Base-by-base conservation (phyloP, 345 rosid species). In the Theobroma cacao region DNA sequence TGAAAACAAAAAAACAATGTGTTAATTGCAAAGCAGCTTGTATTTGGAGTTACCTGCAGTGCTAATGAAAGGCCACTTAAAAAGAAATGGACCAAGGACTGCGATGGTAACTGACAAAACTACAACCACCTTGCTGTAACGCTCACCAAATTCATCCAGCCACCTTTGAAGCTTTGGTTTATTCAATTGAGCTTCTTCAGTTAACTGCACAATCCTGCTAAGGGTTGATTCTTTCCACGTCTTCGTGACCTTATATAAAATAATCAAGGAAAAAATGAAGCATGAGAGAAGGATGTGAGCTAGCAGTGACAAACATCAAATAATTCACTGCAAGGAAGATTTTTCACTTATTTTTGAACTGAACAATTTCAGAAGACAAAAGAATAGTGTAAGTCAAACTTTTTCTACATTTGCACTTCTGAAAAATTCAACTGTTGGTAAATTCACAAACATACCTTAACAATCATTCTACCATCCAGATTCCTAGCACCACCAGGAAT, bases 401-500 rank as follows among this genome's bases (percentile, higher is more conserved):
- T 77, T 63, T 75, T 78, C 74, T 7, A 26, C 60, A 56, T 30
- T 59, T 73, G 13, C 26, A 34, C 60, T 12, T 65, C 65, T 67
- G 31, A 73, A 60, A 28, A 40, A 65, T 43, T 41, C 34, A 73
- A 59, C 13, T 67, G 22, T 38, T 48, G 24, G 55, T 63, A 80
- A 60, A 80, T 50, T 2, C 50, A 56, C 7, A 56, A 60, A 77
- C 79, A 80, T 78, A 95, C 99, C 95, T 93, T 93, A 50, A 95
- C 89, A 69, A 95, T 90, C 83, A 95, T 95, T 88, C 98, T 90
- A 55, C 99, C 99, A 85, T 95, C 98, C 89, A 92, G 84, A 86
- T 93, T 95, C 82, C 98, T 91, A 22, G 99, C 98, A 80, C 99
- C 99, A 74, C 99, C 94, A 52, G 98, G 98, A 77, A 95, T 84